Evolutionary conservation across 495 filamentous ascomycete genomes (phyloP), one percentile per base, ranked within the genome.

Genomic region (Glonium stellatum): DNA sequence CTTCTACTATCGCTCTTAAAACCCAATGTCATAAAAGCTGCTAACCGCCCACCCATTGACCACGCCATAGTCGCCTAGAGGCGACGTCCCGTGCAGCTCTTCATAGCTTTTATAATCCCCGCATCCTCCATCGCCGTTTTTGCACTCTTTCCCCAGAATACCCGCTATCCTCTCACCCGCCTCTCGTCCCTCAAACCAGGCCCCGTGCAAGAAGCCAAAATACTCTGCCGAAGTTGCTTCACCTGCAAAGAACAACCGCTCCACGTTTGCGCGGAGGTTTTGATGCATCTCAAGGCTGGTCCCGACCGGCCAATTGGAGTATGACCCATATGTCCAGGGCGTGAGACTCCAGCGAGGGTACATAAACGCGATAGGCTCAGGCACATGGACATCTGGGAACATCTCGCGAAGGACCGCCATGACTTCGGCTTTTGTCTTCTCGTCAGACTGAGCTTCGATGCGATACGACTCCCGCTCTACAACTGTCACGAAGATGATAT

Each of bases 401-500:
- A 91, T 90, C 8, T 76, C 57, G 12, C 80, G 76, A 15, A 91
- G 71, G 3, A 88, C 84, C 0, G 58, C 78, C 62, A 90, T 75
- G 62, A 84, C 74, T 64, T 89, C 79, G 1, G 67, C 70, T 57
- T 84, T 76, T 4, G 86, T 88, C 13, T 79, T 71, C 4, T 79
- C 80, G 65, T 87, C 79, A 21, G 78, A 71, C 68, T 89, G 86
- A 9, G 73, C 69, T 68, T 89, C 87, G n/a, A 81, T 80, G 19
- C 75, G 76, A 65, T 85, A 85, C n/a, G 82, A 78, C 55, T 86
- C 74, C 15, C 78, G 69, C 1, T 75, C 72, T 25, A 84, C 81
- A 0, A 89, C 80, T n/a, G 86, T 90, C 1, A 80, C 83, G 70
- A 91, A 88, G 55, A 89, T 71, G 66, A 89, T 85, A 62, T 84